These are phyloP conservation scores for Talaromyces sp. DNA, from an alignment of 2,329 filamentous ascomycete genomes.

Conservation along the genomic window DNA sequence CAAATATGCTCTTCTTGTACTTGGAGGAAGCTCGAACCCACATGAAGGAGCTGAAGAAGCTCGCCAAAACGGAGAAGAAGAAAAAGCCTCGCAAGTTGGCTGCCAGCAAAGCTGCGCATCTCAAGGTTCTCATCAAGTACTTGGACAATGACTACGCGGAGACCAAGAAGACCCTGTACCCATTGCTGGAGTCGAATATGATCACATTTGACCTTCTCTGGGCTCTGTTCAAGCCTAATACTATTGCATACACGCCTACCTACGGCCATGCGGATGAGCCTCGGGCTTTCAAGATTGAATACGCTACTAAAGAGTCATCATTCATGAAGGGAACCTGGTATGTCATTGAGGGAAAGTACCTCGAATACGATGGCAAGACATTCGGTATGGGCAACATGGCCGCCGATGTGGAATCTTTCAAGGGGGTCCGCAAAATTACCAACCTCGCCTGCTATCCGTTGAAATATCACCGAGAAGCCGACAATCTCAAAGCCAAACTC, in stretches of 20 bases:
- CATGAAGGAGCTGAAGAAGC: constrained; percentile 61
- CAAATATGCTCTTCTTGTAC: constrained; percentile 70
- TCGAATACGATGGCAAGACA: constrained; percentile 83
- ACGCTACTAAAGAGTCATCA: constrained; percentile 64
- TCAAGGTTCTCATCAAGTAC: constrained; percentile 71
- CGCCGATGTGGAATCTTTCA: constrained; percentile 69
- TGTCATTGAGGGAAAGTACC: constrained; percentile 66
- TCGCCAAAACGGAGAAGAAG: constrained; percentile 55
- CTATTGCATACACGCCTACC: constrained; percentile 70
- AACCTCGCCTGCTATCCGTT: constrained; percentile 73
- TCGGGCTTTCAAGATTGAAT: constrained; percentile 76
- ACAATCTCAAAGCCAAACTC: constrained; percentile 60
- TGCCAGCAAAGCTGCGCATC: constrained; percentile 37
- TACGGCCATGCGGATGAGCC: constrained; percentile 74
- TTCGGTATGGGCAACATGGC: constrained; percentile 72
- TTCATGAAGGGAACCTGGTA: constrained; percentile 73
- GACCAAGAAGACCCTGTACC: constrained; percentile 73
- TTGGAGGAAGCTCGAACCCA: constrained; percentile 68
- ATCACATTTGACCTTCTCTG: constrained; percentile 87
- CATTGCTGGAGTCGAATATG: constrained; percentile 72
- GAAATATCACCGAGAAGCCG: constrained; percentile 70
- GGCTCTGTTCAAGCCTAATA: constrained; percentile 85
- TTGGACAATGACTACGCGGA: constrained; percentile 77
- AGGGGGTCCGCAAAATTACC: constrained; percentile 76
- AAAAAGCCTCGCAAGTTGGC: constrained; percentile 36